These are phyloP conservation scores for Brasilioporus rufonigricans DNA, from an alignment of 768 basidiomycete genomes.

Conservation along the genomic window DNA sequence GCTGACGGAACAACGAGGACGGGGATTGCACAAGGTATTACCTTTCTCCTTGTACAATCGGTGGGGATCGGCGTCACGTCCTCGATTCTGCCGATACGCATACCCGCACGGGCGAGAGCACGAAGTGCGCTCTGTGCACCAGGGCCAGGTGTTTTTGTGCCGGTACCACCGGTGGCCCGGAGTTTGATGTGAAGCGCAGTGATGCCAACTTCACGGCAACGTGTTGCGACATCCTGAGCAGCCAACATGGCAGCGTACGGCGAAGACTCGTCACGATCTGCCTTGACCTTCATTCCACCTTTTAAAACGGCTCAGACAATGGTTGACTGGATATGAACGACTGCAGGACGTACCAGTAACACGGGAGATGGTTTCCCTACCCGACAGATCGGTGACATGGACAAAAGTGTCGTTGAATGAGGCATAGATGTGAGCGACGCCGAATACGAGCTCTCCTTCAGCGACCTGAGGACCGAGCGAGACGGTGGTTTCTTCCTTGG, in stretches of 20 bases:
- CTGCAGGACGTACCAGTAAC: slow-evolving; percentile 72
- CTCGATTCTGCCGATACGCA: slow-evolving; percentile 97
- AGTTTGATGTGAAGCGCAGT: slow-evolving; percentile 99
- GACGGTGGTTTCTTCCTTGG: slow-evolving; percentile 79
- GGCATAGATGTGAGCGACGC: slow-evolving; percentile 98
- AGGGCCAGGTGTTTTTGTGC: slow-evolving; percentile 98
- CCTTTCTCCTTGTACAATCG: slow-evolving; percentile 97
- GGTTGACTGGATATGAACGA: neutral
- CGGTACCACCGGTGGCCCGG: slow-evolving; percentile 96
- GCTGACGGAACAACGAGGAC: neutral
- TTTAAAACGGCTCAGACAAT: slow-evolving; percentile 23
- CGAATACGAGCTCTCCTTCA: slow-evolving; percentile 96
- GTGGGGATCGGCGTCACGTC: slow-evolving; percentile 98
- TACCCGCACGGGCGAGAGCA: slow-evolving; percentile 96
- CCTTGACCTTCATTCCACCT: slow-evolving; percentile 99
- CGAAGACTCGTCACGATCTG: slow-evolving; percentile 98
- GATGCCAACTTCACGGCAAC: slow-evolving; percentile 98
- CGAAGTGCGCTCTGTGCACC: slow-evolving; percentile 98
- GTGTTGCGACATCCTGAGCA: slow-evolving; percentile 92
- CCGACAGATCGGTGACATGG: slow-evolving; percentile 97
- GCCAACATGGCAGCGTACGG: slow-evolving; percentile 98
- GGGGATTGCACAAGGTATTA: slow-evolving; percentile 30
- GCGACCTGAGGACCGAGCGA: slow-evolving; percentile 94
- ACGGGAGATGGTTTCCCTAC: slow-evolving; percentile 98
- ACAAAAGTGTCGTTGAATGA: slow-evolving; percentile 99